Evolutionary conservation across 148 eudicot genomes (phyloP), one percentile per base, ranked within the genome.

Genomic region (Agrostemma githago): DNA sequence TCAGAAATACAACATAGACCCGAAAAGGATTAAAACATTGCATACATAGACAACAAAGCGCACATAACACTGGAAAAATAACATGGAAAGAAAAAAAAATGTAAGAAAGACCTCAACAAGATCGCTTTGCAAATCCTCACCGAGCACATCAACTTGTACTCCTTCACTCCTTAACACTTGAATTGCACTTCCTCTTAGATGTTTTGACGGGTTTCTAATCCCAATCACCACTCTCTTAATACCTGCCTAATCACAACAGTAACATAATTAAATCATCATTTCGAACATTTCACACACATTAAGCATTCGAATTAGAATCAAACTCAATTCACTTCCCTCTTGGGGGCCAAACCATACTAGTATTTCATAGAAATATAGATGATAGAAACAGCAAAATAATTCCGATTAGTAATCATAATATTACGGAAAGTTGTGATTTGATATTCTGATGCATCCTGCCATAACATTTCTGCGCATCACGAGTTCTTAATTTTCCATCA

Each of bases 71-170:
- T 9, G 51, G 64, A 54, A 21, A 40, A 40, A 37, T 62, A 34
- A 48, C 56, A 12, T 12, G 8, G 15, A 59, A 61, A 15, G 26
- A 53, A 41, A 73, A 48, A 48, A 16, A 67, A 12, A 39, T 70
- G 60, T 42, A 61, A 70, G 20, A 42, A 79, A 58, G 70, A 92
- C 97, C 97, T 92, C 96, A 16, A 86, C 73, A 75, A 83, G 66
- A 79, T 84, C 82, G 83, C 89, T 87, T 58, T 77, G 87, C 59
- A 92, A 72, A 82, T 88, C 87, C 86, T 92, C 98, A 51, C 97
- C 97, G 76, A 94, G 92, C 78, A 94, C 98, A 83, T 94, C 96
- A 83, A 91, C 98, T 72, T 83, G 83, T 75, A 94, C 67, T 65
- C 91, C 88, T 80, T 90, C 92, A 82, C 84, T 85, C 78, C 97